phyloP scores from a whole-genome alignment of 2,329 filamentous ascomycete genomes.

The Sporothrix mexicana region DNA sequence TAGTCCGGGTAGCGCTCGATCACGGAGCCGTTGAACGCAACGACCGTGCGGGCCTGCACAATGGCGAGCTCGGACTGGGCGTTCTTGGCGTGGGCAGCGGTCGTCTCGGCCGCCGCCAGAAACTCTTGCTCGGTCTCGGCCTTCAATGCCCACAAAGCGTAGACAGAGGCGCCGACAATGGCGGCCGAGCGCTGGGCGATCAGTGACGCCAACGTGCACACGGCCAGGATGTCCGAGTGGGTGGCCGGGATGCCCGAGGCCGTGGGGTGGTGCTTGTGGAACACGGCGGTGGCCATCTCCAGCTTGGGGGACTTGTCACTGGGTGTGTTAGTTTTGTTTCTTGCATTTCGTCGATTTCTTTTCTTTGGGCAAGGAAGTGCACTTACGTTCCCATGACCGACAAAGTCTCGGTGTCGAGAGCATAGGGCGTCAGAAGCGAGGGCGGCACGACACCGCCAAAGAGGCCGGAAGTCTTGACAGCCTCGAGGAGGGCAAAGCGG shows the following conservation, averaged over 20 bases:
- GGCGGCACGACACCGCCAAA: slow-evolving; percentile 63
- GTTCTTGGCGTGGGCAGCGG: slow-evolving; percentile 48
- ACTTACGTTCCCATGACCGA: slow-evolving; percentile 63
- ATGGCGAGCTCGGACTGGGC: slow-evolving; percentile 53
- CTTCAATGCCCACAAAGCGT: slow-evolving; percentile 63
- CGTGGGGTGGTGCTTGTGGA: slow-evolving; percentile 58
- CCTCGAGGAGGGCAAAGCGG: slow-evolving; percentile 63
- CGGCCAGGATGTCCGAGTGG: slow-evolving; percentile 55
- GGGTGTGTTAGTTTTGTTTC: neutral
- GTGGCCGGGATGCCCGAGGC: slow-evolving; percentile 49
- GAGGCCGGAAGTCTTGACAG: slow-evolving; percentile 59
- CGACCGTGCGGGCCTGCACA: slow-evolving; percentile 54
- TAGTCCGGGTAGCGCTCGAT: slow-evolving; percentile 80
- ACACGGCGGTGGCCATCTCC: slow-evolving; percentile 54
- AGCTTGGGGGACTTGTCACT: slow-evolving; percentile 55
- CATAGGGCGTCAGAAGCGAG: slow-evolving; percentile 59
- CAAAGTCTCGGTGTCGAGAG: slow-evolving; percentile 65
- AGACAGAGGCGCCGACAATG: slow-evolving; percentile 63
- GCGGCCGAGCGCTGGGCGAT: slow-evolving; percentile 65
- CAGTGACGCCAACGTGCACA: slow-evolving; percentile 60
- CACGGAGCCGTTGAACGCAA: slow-evolving; percentile 82
- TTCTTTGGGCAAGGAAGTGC: too few relatives aligned
- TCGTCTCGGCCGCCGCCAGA: slow-evolving; percentile 22
- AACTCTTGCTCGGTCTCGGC: slow-evolving; percentile 58
- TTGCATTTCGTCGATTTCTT: too few relatives aligned